phyloP scores from a whole-genome alignment of 2,329 filamentous ascomycete species.

The Didymella pinodella region DNA sequence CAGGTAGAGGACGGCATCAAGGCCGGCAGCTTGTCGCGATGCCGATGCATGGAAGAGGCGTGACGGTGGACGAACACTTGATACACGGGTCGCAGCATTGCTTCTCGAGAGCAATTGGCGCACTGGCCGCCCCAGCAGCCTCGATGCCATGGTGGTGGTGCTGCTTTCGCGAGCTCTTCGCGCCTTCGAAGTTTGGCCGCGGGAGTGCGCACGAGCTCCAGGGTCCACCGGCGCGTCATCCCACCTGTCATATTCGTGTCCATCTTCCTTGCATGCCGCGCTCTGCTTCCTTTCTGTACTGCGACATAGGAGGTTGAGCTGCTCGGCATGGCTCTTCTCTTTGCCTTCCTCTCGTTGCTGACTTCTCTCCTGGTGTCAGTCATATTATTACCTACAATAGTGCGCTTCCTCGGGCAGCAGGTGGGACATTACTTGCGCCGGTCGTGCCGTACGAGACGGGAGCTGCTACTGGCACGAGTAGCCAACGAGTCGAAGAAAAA shows the following conservation, averaged over 20 bases:
- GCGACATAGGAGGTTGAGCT: constrained; percentile 24
- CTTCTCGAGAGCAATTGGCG: constrained; percentile 37
- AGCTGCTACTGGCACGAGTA: constrained; percentile 45
- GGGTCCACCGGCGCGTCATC: constrained; percentile 37
- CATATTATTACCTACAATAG: constrained; percentile 37
- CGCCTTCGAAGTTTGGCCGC: constrained; percentile 22
- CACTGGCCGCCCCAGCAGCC: constrained; percentile 32
- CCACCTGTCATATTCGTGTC: constrained; percentile 34
- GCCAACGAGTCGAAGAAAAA: constrained; percentile 41
- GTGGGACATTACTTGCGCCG: constrained; percentile 44
- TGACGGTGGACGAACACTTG: constrained; percentile 9
- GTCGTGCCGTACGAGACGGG: constrained; percentile 43
- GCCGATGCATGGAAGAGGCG: constrained; percentile 62
- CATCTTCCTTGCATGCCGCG: constrained; percentile 22
- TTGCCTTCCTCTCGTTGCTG: constrained; percentile 40
- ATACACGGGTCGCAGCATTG: constrained; percentile 8
- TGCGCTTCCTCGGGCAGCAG: constrained; percentile 39
- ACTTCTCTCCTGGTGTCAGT: constrained; percentile 31
- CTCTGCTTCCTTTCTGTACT: constrained; percentile 16
- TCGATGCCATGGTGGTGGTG: constrained; percentile 37
- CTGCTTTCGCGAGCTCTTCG: constrained; percentile 13
- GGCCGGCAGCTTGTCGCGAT: constrained; percentile 46
- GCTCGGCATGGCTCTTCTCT: constrained; percentile 38
- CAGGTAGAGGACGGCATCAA: constrained; percentile 54
- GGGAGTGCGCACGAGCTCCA: constrained; percentile 26